Evolutionary conservation across 2,329 filamentous ascomycete species (phyloP).

Genomic region (Ascochyta clinopodiicola): DNA sequence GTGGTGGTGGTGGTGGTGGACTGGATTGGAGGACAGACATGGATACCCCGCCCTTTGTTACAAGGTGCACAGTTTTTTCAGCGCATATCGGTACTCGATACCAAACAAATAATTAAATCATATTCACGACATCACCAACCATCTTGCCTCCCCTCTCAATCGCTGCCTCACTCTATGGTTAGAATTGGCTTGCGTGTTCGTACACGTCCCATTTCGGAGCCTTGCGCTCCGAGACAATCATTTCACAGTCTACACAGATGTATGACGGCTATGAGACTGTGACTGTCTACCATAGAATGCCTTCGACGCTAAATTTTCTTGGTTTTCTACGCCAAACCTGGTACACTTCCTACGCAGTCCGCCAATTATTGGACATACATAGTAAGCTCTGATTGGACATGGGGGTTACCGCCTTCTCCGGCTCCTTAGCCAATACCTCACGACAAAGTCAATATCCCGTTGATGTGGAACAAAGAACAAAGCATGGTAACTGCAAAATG

Average conservation of each 20-base stretch:
- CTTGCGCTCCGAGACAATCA: too few species aligned
- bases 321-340: neutral
- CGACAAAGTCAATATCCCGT: neutral
- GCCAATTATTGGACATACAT: neutral
- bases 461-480: neutral
- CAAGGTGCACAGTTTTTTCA: slow-evolving; percentile 7
- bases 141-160: neutral
- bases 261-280: slow-evolving; percentile 1
- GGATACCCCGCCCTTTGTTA: slow-evolving; percentile 20
- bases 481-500: neutral
- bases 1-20: neutral
- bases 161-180: neutral
- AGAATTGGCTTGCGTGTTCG: neutral
- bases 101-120: slow-evolving; percentile 4
- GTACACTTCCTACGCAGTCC: neutral
- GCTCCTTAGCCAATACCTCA: neutral
- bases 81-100: slow-evolving; percentile 6
- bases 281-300: neutral
- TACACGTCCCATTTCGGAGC: neutral
- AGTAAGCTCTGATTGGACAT: neutral
- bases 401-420: neutral
- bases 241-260: neutral
- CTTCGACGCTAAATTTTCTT: slow-evolving; percentile 1
- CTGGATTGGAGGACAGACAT: slow-evolving; percentile 7
- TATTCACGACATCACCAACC: neutral